Evolutionary conservation across 768 basidiomycete species (phyloP).

Genomic region (Paxillus rubicundulus): DNA sequence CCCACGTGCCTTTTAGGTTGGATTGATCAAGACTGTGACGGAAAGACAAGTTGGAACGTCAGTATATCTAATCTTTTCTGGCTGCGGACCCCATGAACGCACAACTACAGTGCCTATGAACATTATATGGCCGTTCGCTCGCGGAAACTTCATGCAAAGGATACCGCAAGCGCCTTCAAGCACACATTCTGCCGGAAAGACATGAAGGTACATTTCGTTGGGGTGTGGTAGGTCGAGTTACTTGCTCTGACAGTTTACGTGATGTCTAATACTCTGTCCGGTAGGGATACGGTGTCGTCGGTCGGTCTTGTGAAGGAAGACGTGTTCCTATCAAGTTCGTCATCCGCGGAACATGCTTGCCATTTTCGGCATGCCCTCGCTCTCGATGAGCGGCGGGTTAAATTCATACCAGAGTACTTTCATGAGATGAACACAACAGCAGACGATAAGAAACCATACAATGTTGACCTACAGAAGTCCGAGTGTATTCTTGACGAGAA

Average conservation of each 20-base stretch:
- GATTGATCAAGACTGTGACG: slow-evolving; percentile 30
- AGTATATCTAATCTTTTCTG: neutral
- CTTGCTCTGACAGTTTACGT: neutral
- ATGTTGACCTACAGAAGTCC: neutral
- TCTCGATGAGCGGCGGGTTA: slow-evolving; percentile 61
- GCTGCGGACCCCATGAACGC: neutral
- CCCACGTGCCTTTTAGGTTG: slow-evolving; percentile 24
- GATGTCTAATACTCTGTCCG: no score
- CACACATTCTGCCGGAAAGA: slow-evolving; percentile 43
- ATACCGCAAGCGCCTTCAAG: slow-evolving; percentile 37
- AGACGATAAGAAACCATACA: slow-evolving; percentile 23
- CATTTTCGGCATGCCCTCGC: slow-evolving; percentile 64
- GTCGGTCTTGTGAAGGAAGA: slow-evolving; percentile 51
- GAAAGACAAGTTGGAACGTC: slow-evolving; percentile 34
- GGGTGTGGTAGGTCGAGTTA: slow-evolving; percentile 42
- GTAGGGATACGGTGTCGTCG: slow-evolving; percentile 67
- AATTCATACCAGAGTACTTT: slow-evolving; percentile 49
- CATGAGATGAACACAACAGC: slow-evolving; percentile 22
- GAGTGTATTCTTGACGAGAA: neutral
- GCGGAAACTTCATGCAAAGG: slow-evolving; percentile 17
- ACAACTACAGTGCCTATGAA: slow-evolving; percentile 14
- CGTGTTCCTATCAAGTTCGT: slow-evolving; percentile 53
- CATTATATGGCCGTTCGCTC: slow-evolving; percentile 18
- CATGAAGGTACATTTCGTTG: slow-evolving; percentile 48
- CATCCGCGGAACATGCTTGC: slow-evolving; percentile 51